Base-by-base conservation (phyloP, 768 basidiomycete species). In the Mycena crocata region DNA sequence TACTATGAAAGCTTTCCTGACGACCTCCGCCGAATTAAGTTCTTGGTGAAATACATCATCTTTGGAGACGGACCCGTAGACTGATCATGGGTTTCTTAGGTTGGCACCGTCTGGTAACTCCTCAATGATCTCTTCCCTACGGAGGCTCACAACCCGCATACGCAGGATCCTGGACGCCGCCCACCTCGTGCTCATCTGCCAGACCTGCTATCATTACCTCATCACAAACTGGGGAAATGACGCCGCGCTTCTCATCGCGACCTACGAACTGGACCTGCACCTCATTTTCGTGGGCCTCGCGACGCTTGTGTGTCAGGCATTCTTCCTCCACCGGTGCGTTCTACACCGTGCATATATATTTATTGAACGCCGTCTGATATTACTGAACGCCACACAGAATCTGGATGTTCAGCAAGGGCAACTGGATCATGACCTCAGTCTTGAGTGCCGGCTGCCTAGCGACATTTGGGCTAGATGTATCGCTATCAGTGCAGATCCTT, bases 161-260 rank as follows among this genome's bases (percentile, higher is more conserved):
- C 13, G 15, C 26, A 69, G 68, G 70, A 17, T 58, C 4, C 64
- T 71, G 24, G 70, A 68, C 32, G 24, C 44, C 10, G 19, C 50
- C 5, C 70, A 71, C 39, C 59, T 68, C 21, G 58, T 63, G n/a
- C 59, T 71, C 52, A 71, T 71, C 28, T 60, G 40, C 32, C 58
- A 71, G 21, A 15, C 64, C 9, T 30, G 31, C 54, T 71, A 68
- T 46, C 66, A 68, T 26, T 71, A 71, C 39, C 67, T 71, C 21
- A 28, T 71, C 39, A 52, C 59, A 21, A 63, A 40, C 31, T 71
- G 57, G 46, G 70, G 70, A 31, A 50, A 65, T 44, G 23, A 23
- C 5, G n/a, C 54, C 2, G 64, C 63, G 13, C 51, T 69, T 0
- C 37, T 49, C 24, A 7, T 56, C 19, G 24, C 68, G 2, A 69